Base-by-base conservation (phyloP, 2,329 filamentous ascomycete species). In the Colletotrichum aenigma region DNA sequence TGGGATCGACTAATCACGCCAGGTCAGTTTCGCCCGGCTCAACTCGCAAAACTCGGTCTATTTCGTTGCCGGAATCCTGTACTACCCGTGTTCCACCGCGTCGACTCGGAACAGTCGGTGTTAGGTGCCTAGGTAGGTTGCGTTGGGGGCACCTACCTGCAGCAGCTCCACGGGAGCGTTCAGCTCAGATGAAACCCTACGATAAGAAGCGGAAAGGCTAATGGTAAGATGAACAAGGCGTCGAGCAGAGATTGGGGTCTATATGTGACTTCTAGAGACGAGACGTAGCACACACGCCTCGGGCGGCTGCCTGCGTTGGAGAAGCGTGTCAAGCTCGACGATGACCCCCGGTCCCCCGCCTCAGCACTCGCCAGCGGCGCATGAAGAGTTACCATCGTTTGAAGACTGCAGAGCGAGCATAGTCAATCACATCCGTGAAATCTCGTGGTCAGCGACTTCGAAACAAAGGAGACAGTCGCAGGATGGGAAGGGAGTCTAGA, bases 391-490 rank as follows among this genome's bases (percentile, higher is more conserved):
- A 55, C n/a, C n/a, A 21, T 70, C 21, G 71, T 71, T 43, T 56
- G 58, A 60, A 48, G 32, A 28, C 66, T 71, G 65, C 71, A 76
- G 60, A 70, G n/a, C 16, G 10, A 64, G 18, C 21, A 64, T 16
- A 32, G 4, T 66, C 66, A 66, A 62, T 75, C 74, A 76, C 71
- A 76, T 62, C 60, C 71, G 36, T 61, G 32, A 30, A 74, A 75
- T 62, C 52, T 66, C 30, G 24, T 30, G 43, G 48, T 55, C 43
- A 21, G 12, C 34, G 21, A 26, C 26, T 71, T 60, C 61, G 74
- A 76, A 76, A 76, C 71, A 62, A 48, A 66, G 74, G 74, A 71
- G 48, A n/a, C 52, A 48, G 74, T 76, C 71, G 55, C 74, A 76
- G 56, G 66, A 48, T 56, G 28, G 52, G 15, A 55, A 52, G 52